Evolutionary conservation across 2,329 filamentous ascomycete genomes (phyloP).

Genomic region (Atkinsonella texensis): DNA sequence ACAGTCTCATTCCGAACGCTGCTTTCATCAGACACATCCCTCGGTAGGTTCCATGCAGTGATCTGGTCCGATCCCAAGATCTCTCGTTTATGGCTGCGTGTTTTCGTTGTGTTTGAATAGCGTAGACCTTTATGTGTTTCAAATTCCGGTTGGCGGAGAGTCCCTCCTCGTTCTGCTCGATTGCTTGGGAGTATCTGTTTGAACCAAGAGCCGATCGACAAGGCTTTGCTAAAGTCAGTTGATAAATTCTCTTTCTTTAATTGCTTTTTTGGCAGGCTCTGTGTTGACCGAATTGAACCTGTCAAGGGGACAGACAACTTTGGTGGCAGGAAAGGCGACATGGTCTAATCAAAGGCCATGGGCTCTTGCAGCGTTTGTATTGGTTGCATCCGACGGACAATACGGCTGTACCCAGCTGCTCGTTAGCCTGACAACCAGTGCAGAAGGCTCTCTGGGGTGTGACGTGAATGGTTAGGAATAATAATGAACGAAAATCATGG

Average conservation of each 20-base stretch:
- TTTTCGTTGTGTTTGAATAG: constrained; percentile 1
- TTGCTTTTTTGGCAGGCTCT: background rate
- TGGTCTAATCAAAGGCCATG: constrained; percentile 1
- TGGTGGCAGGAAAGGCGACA: constrained; percentile 13
- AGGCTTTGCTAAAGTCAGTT: constrained; percentile 3
- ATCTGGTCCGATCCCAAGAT: constrained; percentile 19
- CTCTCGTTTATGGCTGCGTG: constrained; percentile 9
- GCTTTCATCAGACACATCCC: constrained; percentile 11
- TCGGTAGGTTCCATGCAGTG: constrained; percentile 24
- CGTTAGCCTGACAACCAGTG: background rate
- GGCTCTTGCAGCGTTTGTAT: background rate
- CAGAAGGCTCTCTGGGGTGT: background rate
- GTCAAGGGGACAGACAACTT: constrained; percentile 10
- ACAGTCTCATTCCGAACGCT: background rate
- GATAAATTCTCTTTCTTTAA: background rate
- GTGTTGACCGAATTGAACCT: background rate
- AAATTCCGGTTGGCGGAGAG: constrained; percentile 23
- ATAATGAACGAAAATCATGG: background rate
- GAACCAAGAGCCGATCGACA: constrained; percentile 28
- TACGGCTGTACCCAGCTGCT: background rate
- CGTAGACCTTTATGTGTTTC: constrained; percentile 14
- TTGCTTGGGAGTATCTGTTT: constrained; percentile 35
- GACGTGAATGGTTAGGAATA: background rate
- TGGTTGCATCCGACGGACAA: background rate
- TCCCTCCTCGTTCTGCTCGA: constrained; percentile 38